These are phyloP conservation scores for Cytospora piceicola DNA, from an alignment of 2,329 filamentous ascomycete genomes.

Conservation along the genomic window DNA sequence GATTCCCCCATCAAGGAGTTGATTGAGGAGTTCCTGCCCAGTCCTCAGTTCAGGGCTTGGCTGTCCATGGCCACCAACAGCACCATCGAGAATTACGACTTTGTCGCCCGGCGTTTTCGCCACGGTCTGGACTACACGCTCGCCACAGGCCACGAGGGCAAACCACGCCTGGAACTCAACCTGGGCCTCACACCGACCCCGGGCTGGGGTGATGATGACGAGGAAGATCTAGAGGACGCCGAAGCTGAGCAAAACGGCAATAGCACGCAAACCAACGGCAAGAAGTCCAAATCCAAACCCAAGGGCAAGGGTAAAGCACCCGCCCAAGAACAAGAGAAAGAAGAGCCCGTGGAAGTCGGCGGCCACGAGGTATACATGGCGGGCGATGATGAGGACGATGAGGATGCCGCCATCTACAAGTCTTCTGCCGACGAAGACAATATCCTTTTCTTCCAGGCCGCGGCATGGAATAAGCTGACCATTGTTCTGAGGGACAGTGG, in stretches of 20 bases:
- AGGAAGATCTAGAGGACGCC: conserved; percentile 52
- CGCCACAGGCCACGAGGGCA: conserved; percentile 79
- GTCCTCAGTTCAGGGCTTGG: conserved; percentile 86
- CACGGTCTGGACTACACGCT: conserved; percentile 89
- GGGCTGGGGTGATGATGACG: conserved; percentile 79
- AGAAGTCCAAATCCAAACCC: conserved; percentile 40
- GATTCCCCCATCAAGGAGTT: conserved; percentile 73
- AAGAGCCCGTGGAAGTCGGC: conserved; percentile 61
- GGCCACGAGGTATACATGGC: conserved; percentile 95
- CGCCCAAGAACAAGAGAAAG: conserved; percentile 34
- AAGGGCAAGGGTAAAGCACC: conserved; percentile 40
- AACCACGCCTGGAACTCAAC: conserved; percentile 83
- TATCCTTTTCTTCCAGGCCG: conserved; percentile 66
- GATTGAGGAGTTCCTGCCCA: conserved; percentile 81
- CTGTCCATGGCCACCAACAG: conserved; percentile 80
- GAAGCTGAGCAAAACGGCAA: conserved; percentile 44
- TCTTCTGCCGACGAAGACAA: conserved; percentile 75
- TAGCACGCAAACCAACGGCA: conserved; percentile 37
- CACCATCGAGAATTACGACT: conserved; percentile 71
- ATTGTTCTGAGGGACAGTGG: conserved; percentile 88
- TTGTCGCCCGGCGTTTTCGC: conserved; percentile 86
- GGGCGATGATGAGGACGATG: conserved; percentile 70
- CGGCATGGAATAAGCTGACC: conserved; percentile 86
- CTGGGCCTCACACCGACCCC: conserved; percentile 81
- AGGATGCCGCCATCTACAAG: conserved; percentile 84